These are phyloP conservation scores for Pyrenophora tritici-repentis DNA, from an alignment of 2,329 filamentous ascomycete species.

Conservation along the genomic window DNA sequence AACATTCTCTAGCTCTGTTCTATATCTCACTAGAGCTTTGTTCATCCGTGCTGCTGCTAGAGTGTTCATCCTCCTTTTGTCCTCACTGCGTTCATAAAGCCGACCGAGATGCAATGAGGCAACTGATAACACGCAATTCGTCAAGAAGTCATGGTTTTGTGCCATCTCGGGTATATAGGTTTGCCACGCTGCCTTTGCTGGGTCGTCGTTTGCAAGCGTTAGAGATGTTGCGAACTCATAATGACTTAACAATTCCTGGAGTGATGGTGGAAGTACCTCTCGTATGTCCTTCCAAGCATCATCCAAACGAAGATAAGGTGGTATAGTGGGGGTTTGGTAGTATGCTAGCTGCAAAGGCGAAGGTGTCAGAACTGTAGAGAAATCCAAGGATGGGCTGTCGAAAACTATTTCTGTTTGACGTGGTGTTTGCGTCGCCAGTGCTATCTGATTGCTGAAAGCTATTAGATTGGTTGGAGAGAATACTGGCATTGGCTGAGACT, in stretches of 20 bases:
- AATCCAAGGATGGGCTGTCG: constrained; percentile 4
- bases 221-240: constrained; percentile 43
- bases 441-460: constrained; percentile 11
- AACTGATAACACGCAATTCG: constrained; percentile 53
- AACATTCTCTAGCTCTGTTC: constrained; percentile 40
- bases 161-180: constrained; percentile 46
- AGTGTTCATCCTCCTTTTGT: constrained; percentile 32
- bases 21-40: constrained; percentile 37
- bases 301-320: constrained; percentile 29
- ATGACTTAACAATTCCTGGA: constrained; percentile 39
- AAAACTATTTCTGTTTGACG: constrained; percentile 16
- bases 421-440: constrained; percentile 13
- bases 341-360: not conserved
- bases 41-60: constrained; percentile 44
- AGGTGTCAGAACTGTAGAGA: not conserved
- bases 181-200: constrained; percentile 42
- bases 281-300: constrained; percentile 39
- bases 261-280: constrained; percentile 26
- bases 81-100: constrained; percentile 35
- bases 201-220: constrained; percentile 36
- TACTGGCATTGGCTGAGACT: not conserved
- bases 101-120: constrained; percentile 54
- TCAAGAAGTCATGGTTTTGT: constrained; percentile 50
- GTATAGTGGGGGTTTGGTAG: constrained; percentile 21
- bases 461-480: constrained; percentile 7